These are phyloP conservation scores for Porodaedalea pini DNA, from an alignment of 1,284 basidiomycete species.

Conservation along the genomic window DNA sequence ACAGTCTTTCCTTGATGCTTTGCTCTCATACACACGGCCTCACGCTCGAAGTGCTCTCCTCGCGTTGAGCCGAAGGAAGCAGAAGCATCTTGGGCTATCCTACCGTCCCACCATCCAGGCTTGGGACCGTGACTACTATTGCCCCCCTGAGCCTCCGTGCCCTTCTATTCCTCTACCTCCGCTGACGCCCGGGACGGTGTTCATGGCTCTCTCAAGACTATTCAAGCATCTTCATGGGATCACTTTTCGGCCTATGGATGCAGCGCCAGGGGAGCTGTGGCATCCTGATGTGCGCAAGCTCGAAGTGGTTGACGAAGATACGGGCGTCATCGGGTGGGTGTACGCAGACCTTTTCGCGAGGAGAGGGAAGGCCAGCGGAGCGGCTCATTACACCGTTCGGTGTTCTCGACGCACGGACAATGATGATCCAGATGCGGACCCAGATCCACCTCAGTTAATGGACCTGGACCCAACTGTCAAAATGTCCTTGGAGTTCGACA, in stretches of 20 bases:
- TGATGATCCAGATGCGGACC: slow-evolving; percentile 76
- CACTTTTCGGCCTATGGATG: slow-evolving; percentile 66
- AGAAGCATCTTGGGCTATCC: slow-evolving; percentile 54
- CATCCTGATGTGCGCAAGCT: slow-evolving; percentile 85
- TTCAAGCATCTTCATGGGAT: slow-evolving; percentile 88
- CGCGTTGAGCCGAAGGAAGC: slow-evolving; percentile 71
- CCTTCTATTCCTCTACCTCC: slow-evolving; percentile 67
- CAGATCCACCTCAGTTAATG: slow-evolving; percentile 32
- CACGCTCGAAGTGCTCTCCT: slow-evolving; percentile 71
- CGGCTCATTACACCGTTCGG: slow-evolving; percentile 96
- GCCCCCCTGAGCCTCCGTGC: slow-evolving; percentile 70
- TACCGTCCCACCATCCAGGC: slow-evolving; percentile 71
- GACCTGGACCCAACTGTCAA: slow-evolving; percentile 37
- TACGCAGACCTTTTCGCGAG: slow-evolving; percentile 91
- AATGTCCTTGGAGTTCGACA: slow-evolving; percentile 59
- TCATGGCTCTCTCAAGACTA: slow-evolving; percentile 82
- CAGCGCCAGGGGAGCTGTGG: slow-evolving; percentile 83
- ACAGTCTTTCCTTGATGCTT: slow-evolving; percentile 73
- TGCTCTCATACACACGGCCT: slow-evolving; percentile 74
- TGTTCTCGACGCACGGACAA: slow-evolving; percentile 91
- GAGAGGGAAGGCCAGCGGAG: slow-evolving; percentile 83
- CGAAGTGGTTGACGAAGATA: slow-evolving; percentile 86
- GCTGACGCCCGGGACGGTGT: slow-evolving; percentile 79
- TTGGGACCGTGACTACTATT: slow-evolving; percentile 93
- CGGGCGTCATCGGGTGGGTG: slow-evolving; percentile 87